Conservation (phyloP, 2,329 filamentous ascomycete genomes). For the Aspergillus tubingensis region DNA sequence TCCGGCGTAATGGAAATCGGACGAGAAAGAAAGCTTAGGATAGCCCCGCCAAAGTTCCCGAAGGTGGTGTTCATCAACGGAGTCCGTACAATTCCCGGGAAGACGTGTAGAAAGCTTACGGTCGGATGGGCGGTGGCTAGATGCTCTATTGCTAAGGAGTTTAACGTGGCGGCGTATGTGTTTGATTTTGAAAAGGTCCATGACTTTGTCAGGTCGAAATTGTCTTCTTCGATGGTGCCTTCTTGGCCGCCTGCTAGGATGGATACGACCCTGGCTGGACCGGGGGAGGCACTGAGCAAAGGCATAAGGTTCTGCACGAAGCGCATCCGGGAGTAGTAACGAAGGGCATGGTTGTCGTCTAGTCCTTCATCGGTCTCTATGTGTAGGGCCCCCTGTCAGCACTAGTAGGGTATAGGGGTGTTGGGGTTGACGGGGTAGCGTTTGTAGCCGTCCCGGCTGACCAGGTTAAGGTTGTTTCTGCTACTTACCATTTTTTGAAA, state of each 20-base stretch:
- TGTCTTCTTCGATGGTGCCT: conserved; percentile 53
- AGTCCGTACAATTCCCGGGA: conserved; percentile 51
- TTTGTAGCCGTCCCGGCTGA: too few species aligned
- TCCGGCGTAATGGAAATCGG: conserved; percentile 23
- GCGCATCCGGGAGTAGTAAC: conserved; percentile 60
- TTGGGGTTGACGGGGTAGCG: not conserved
- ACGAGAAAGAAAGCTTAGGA: conserved; percentile 9
- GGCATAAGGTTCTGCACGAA: conserved; percentile 61
- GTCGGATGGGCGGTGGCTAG: conserved; percentile 50
- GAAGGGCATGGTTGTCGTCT: conserved; percentile 53
- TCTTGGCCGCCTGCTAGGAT: conserved; percentile 58
- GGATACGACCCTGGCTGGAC: conserved; percentile 57
- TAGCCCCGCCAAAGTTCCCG: conserved; percentile 33
- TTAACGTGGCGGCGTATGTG: conserved; percentile 47
- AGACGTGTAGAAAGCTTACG: conserved; percentile 52
- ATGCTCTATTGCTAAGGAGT: conserved; percentile 52
- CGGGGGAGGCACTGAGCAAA: conserved; percentile 49
- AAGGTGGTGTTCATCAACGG: conserved; percentile 35
- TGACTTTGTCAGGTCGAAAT: conserved; percentile 38
- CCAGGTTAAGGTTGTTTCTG: too few species aligned
- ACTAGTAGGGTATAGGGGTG: not conserved
- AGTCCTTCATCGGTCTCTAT: conserved; percentile 63
- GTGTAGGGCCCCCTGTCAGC: not conserved
- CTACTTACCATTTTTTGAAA: conserved; percentile 31
- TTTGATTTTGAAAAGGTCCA: conserved; percentile 38